These are phyloP conservation scores for Kitagawia praeruptora DNA, from an alignment of 129 eudicot genomes.

Conservation along the genomic window DNA sequence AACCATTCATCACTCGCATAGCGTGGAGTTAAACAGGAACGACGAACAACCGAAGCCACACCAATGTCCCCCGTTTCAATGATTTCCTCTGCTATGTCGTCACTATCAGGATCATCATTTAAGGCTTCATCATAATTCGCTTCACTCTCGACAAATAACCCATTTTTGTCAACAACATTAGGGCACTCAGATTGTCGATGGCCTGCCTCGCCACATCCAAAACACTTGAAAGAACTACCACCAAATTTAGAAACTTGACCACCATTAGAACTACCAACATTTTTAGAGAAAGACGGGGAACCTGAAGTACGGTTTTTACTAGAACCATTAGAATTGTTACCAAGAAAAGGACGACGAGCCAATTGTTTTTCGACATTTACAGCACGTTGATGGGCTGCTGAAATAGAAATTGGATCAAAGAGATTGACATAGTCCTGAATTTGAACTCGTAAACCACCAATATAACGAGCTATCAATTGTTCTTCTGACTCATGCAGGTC, in stretches of 20 bases:
- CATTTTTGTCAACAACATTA: neutral
- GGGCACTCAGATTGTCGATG: constrained; percentile 4
- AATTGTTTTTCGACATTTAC: neutral
- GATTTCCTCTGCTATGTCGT: too few species aligned
- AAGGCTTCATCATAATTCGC: neutral
- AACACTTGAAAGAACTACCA: neutral
- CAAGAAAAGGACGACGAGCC: neutral
- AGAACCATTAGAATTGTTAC: too few species aligned
- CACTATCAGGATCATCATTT: neutral
- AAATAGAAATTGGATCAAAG: neutral
- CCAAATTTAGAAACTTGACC: fast-evolving
- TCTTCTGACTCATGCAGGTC: too few species aligned
- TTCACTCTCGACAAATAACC: neutral
- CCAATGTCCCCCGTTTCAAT: too few species aligned
- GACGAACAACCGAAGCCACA: neutral
- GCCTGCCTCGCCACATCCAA: neutral
- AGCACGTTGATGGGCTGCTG: constrained; percentile 12
- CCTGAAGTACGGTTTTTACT: too few species aligned
- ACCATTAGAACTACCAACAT: too few species aligned
- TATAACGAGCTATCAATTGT: constrained; percentile 10
- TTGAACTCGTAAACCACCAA: neutral
- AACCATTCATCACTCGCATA: neutral
- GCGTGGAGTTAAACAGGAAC: neutral
- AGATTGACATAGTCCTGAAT: constrained; percentile 8
- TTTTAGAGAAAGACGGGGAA: too few species aligned